phyloP scores from a whole-genome alignment of 2,329 filamentous ascomycete species.

The Stachybotrys chartarum region DNA sequence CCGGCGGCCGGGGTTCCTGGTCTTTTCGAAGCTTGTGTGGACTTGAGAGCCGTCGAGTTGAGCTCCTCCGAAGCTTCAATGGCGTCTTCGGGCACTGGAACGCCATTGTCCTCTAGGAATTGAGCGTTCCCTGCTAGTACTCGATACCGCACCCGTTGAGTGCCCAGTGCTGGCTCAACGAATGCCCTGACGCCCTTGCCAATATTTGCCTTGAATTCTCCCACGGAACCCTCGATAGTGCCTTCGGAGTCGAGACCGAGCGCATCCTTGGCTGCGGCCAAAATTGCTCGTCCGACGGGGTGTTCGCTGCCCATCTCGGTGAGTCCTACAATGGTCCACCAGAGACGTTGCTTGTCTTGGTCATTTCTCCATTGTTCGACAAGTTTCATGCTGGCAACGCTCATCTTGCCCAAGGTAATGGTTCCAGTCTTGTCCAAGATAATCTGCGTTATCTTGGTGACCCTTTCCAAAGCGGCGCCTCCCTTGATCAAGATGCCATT shows the following conservation, averaged over 20 bases:
- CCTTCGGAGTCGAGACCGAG: constrained; percentile 66
- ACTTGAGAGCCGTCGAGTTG: constrained; percentile 36
- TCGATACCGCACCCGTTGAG: constrained; percentile 64
- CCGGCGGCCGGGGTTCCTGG: constrained; percentile 47
- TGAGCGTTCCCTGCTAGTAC: constrained; percentile 78
- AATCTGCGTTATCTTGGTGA: constrained; percentile 82
- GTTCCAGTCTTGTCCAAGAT: constrained; percentile 96
- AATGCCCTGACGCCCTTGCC: constrained; percentile 78
- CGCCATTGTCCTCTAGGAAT: constrained; percentile 65
- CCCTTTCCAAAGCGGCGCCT: constrained; percentile 82
- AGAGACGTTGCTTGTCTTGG: constrained; percentile 64
- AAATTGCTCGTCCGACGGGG: constrained; percentile 85
- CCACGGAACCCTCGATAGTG: constrained; percentile 73
- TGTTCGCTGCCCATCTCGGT: constrained; percentile 95
- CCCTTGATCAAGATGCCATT: constrained; percentile 98
- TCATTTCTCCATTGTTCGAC: constrained; percentile 62
- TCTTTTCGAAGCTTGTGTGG: constrained; percentile 14
- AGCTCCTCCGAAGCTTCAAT: constrained; percentile 56
- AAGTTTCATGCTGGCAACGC: constrained; percentile 65
- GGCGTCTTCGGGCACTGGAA: constrained; percentile 58
- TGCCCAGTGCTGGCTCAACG: constrained; percentile 66
- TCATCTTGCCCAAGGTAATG: constrained; percentile 93
- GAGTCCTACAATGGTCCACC: constrained; percentile 96
- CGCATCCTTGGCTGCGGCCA: constrained; percentile 66
- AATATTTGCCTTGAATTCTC: constrained; percentile 75